These are phyloP conservation scores for Globisporangium splendens DNA, from an alignment of 352 stramenopile species.

Conservation along the genomic window DNA sequence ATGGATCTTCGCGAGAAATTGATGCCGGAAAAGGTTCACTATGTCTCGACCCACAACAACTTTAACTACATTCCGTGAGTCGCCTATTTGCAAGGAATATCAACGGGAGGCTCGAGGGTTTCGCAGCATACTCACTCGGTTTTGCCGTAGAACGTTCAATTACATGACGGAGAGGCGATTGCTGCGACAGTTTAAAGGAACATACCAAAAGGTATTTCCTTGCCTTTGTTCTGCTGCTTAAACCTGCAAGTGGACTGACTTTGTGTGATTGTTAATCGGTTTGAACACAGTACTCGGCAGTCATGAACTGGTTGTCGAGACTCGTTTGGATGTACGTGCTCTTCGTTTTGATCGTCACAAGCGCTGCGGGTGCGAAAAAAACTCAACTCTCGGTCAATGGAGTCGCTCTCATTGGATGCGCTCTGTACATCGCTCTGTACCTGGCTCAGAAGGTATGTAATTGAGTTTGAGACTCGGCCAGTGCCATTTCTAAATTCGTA, in stretches of 20 bases:
- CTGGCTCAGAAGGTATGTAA: slow-evolving; percentile 7
- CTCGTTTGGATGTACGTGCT: slow-evolving; percentile 23
- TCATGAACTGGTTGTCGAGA: slow-evolving; percentile 17
- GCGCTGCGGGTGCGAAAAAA: slow-evolving; percentile 15
- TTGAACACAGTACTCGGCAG: slow-evolving; percentile 15
- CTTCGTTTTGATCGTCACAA: slow-evolving; percentile 22
- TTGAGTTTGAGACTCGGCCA: too few relatives aligned
- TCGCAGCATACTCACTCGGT: neutral
- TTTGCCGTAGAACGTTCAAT: slow-evolving; percentile 13
- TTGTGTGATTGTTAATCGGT: neutral
- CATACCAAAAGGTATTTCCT: slow-evolving; percentile 13
- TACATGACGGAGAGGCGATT: slow-evolving; percentile 21
- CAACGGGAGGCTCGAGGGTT: too few relatives aligned
- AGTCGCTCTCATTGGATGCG: slow-evolving; percentile 15
- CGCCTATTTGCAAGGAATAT: too few relatives aligned
- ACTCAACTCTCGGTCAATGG: slow-evolving; percentile 18
- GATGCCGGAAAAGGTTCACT: slow-evolving; percentile 5
- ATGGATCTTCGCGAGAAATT: slow-evolving; percentile 19
- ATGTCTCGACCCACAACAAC: slow-evolving; percentile 2
- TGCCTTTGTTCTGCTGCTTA: neutral
- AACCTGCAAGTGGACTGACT: too few relatives aligned
- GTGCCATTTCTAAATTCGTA: too few relatives aligned
- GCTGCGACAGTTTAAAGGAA: slow-evolving; percentile 18
- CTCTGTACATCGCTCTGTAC: slow-evolving; percentile 21
- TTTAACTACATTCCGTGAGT: slow-evolving; percentile 18